phyloP scores from a whole-genome alignment of 495 filamentous ascomycete species.

The Hyphodiscus hymeniophilus region DNA sequence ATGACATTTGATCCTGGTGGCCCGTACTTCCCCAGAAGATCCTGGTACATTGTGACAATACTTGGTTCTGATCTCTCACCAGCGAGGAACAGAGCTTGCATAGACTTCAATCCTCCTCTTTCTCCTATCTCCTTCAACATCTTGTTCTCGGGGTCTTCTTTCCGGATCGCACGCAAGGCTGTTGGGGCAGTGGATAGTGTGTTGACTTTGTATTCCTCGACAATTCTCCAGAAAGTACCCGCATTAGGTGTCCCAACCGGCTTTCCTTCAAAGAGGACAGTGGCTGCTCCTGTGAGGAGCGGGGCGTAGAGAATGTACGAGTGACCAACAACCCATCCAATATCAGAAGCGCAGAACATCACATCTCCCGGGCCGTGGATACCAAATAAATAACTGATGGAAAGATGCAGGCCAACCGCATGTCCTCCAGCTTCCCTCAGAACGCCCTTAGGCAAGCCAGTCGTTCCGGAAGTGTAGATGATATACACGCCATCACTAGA shows the following conservation, averaged over 20 bases:
- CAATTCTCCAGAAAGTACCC: conserved; percentile 77
- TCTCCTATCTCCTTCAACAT: conserved; percentile 52
- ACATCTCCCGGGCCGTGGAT: conserved; percentile 75
- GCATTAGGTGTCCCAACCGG: conserved; percentile 85
- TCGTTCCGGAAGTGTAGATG: conserved; percentile 83
- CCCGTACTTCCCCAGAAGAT: conserved; percentile 55
- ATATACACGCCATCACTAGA: conserved; percentile 78
- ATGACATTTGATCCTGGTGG: conserved; percentile 59
- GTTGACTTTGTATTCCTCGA: conserved; percentile 79
- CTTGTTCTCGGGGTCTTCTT: conserved; percentile 70
- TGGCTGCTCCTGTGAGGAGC: conserved; percentile 75
- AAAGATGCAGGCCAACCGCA: conserved; percentile 75
- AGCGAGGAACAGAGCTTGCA: conserved; percentile 74
- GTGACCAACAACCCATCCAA: conserved; percentile 82
- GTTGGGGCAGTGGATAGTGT: conserved; percentile 80
- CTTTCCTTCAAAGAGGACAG: conserved; percentile 86
- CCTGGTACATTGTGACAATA: conserved; percentile 72
- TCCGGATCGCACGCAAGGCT: conserved; percentile 76
- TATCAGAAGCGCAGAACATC: conserved; percentile 78
- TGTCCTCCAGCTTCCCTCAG: conserved; percentile 78
- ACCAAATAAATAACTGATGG: conserved; percentile 70
- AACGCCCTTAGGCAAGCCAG: conserved; percentile 83
- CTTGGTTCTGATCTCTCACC: conserved; percentile 85
- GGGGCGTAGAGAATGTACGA: conserved; percentile 82
- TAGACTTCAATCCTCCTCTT: conserved; percentile 55